A percentile compares a stretch with the other conserved stretches of the same genome.
Evolutionary conservation across 768 basidiomycete genomes (phyloP).

Genomic region (Astraeus odoratus): DNA sequence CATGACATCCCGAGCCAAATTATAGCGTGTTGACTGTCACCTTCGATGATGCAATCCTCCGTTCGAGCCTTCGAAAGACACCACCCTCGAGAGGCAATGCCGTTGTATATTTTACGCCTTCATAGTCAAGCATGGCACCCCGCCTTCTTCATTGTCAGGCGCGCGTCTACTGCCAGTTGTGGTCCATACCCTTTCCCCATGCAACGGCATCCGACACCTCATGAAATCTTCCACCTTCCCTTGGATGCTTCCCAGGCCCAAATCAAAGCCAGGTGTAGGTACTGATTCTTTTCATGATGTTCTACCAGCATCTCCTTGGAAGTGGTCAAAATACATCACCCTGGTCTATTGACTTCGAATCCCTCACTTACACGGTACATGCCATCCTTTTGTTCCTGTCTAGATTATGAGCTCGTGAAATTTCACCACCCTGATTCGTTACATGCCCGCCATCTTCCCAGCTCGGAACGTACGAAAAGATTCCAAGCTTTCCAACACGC

Average conservation of each 20-base stretch:
- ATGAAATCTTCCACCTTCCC: conserved; percentile 69
- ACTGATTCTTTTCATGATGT: neutral
- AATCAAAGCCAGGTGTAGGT: conserved; percentile 64
- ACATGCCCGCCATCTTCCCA: conserved; percentile 32
- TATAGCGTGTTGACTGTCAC: too few relatives aligned
- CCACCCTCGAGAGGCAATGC: too few relatives aligned
- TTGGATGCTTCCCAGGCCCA: conserved; percentile 47
- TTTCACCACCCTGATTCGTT: conserved; percentile 66
- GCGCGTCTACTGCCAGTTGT: neutral
- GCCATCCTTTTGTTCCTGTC: neutral
- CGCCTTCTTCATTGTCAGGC: neutral
- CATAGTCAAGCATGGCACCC: too few relatives aligned
- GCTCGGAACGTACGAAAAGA: conserved; percentile 43
- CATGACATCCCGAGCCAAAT: too few relatives aligned
- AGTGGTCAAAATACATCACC: neutral
- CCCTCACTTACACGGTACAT: neutral
- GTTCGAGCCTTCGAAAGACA: too few relatives aligned
- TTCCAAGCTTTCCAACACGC: conserved; percentile 62
- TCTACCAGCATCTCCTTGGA: neutral
- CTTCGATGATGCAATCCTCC: too few relatives aligned
- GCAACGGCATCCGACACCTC: conserved; percentile 49
- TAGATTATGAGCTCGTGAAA: conserved; percentile 72
- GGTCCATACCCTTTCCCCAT: conserved; percentile 40
- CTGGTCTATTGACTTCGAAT: neutral
- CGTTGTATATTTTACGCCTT: too few relatives aligned